Evolutionary conservation across 2,329 filamentous ascomycete genomes (phyloP).

Genomic region (Aspergillus flavus): DNA sequence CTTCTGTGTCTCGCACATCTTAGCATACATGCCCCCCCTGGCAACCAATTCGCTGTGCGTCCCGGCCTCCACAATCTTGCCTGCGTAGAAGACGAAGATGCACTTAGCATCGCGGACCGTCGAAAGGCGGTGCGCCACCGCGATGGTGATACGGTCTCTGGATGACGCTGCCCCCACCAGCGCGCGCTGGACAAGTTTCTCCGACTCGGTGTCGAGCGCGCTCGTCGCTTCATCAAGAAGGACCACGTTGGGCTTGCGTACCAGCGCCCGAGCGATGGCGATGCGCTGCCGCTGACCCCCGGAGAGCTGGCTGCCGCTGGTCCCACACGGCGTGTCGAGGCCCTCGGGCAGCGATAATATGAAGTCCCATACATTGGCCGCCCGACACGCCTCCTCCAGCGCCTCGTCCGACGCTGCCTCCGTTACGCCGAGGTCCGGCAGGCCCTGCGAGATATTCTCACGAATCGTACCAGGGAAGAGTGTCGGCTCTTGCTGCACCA

Average conservation of each 20-base stretch:
- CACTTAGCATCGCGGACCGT: slow-evolving; percentile 66
- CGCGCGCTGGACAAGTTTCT: slow-evolving; percentile 40
- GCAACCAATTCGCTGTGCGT: slow-evolving; percentile 40
- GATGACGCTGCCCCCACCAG: slow-evolving; percentile 21
- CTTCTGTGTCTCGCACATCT: slow-evolving; percentile 48
- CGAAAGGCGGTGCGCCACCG: slow-evolving; percentile 31
- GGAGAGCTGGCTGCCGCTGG: slow-evolving; percentile 55
- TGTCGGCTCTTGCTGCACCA: slow-evolving; percentile 75
- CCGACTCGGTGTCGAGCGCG: slow-evolving; percentile 51
- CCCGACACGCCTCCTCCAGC: slow-evolving; percentile 34
- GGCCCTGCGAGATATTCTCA: slow-evolving; percentile 60
- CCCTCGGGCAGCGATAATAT: slow-evolving; percentile 51
- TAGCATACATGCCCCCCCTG: slow-evolving; percentile 40
- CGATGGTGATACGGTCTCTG: slow-evolving; percentile 32
- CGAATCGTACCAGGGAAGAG: slow-evolving; percentile 70
- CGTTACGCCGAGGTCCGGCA: not conserved
- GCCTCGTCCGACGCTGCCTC: slow-evolving; percentile 15
- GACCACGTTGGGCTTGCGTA: slow-evolving; percentile 52
- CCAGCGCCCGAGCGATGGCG: slow-evolving; percentile 57
- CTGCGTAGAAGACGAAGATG: slow-evolving; percentile 62
- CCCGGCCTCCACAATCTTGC: slow-evolving; percentile 44
- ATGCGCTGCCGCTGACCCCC: slow-evolving; percentile 60
- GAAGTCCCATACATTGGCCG: slow-evolving; percentile 55
- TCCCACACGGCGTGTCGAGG: slow-evolving; percentile 56
- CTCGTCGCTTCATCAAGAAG: slow-evolving; percentile 46